phyloP scores from a whole-genome alignment of 192 early-diverging fungal species.

The Backusella sp. region DNA sequence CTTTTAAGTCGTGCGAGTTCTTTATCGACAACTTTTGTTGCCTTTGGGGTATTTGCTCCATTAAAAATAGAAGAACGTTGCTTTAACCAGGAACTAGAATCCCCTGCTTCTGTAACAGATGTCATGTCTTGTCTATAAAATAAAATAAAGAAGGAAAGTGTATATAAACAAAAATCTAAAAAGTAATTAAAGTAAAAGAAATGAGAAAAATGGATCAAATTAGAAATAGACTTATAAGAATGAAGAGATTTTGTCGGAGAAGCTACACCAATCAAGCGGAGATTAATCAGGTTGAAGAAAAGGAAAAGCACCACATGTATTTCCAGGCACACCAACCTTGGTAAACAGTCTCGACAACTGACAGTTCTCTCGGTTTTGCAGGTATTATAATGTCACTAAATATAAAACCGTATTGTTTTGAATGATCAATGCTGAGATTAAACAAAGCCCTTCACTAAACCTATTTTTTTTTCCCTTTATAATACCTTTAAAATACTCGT shows the following conservation, averaged over 20 bases:
- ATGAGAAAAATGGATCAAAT: neutral
- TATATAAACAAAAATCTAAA: neutral
- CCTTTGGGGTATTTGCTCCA: neutral
- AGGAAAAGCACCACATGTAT: constrained; percentile 17
- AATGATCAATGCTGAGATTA: neutral
- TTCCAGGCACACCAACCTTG: constrained; percentile 8
- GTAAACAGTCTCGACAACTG: neutral
- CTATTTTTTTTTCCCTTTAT: neutral
- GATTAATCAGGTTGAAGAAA: neutral
- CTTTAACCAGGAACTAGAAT: constrained; percentile 7
- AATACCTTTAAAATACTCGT: neutral
- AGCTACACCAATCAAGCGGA: constrained; percentile 1
- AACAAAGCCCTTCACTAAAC: neutral
- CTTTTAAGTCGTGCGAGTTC: constrained; percentile 12
- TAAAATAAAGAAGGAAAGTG: neutral
- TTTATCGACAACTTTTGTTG: constrained; percentile 8
- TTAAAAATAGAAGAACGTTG: constrained; percentile 5
- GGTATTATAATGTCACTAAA: constrained; percentile 6
- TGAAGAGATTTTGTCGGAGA: neutral
- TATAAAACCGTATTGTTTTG: neutral
- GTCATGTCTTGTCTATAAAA: constrained; percentile 1
- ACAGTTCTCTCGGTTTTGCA: neutral
- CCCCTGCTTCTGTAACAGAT: constrained; percentile 6
- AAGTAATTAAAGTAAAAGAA: constrained; percentile 1
- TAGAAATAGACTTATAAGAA: constrained; percentile 14